A percentile compares a stretch with the other conserved stretches of the same genome.
These are phyloP conservation scores for Trichoderma breve DNA, from an alignment of 2,329 filamentous ascomycete genomes.

Conservation along the genomic window DNA sequence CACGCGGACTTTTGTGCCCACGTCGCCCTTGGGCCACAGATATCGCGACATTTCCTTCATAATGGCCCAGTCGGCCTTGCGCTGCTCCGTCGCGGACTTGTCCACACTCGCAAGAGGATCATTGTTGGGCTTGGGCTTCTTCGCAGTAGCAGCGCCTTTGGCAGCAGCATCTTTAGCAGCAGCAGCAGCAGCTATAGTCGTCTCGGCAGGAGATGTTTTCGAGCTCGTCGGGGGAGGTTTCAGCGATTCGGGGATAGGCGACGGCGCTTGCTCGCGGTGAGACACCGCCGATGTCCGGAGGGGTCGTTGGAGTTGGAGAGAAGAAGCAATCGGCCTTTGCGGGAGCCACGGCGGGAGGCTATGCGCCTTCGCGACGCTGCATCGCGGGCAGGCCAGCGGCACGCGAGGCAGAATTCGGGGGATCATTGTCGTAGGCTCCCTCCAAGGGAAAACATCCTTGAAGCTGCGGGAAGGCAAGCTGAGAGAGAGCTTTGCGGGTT, in stretches of 20 bases:
- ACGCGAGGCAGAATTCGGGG: constrained; percentile 36
- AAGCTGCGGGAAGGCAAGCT: background rate
- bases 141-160: constrained; percentile 22
- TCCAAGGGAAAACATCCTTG: constrained; percentile 28
- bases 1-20: constrained; percentile 74
- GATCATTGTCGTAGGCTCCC: constrained; percentile 35
- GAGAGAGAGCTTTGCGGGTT: background rate
- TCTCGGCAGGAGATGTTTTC: background rate
- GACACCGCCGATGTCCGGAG: constrained; percentile 35
- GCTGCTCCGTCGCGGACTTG: constrained; percentile 75
- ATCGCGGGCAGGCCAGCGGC: constrained; percentile 34
- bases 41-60: constrained; percentile 97
- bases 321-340: constrained; percentile 28
- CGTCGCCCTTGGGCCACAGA: constrained; percentile 86
- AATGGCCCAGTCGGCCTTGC: constrained; percentile 96
- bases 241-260: constrained; percentile 22
- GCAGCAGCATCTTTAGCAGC: background rate
- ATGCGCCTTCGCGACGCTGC: constrained; percentile 28
- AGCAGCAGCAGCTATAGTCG: background rate
- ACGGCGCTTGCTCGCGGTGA: constrained; percentile 29
- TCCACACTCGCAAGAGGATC: constrained; percentile 36
- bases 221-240: constrained; percentile 24
- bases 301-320: constrained; percentile 25
- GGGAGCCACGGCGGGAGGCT: constrained; percentile 32
- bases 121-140: constrained; percentile 25